Percentiles rank a stretch among this genome's conserved stretches.
Evolutionary conservation across 139 green algal genomes (phyloP).

Genomic region (Chlorella sp.): DNA sequence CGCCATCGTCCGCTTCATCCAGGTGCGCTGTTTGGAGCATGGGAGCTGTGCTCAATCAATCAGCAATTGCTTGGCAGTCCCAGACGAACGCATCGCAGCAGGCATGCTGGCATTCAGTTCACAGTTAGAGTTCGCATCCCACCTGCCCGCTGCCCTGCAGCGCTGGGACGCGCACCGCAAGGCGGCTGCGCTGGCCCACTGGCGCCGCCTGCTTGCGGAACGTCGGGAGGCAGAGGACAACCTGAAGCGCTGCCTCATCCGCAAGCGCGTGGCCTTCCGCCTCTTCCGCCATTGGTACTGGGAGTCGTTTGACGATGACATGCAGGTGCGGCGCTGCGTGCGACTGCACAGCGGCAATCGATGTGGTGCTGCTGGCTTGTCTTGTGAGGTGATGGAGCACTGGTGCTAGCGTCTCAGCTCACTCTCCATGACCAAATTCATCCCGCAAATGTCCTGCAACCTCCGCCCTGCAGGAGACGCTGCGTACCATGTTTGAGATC

Average conservation of each 20-base stretch:
- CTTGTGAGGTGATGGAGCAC: too few relatives aligned
- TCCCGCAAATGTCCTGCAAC: too few relatives aligned
- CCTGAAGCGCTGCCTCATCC: slow-evolving; percentile 63
- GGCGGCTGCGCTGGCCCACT: slow-evolving; percentile 41
- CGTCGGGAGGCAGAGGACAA: slow-evolving; percentile 18
- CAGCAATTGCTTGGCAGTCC: too few relatives aligned
- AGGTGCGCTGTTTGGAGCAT: neutral
- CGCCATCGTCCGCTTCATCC: slow-evolving; percentile 44
- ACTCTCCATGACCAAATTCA: too few relatives aligned
- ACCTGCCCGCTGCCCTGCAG: neutral
- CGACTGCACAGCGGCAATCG: too few relatives aligned
- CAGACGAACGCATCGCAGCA: too few relatives aligned
- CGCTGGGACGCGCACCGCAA: slow-evolving; percentile 34
- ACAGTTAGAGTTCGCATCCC: too few relatives aligned
- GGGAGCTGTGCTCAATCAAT: too few relatives aligned
- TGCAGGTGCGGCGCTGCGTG: slow-evolving; percentile 28
- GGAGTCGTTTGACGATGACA: slow-evolving; percentile 75
- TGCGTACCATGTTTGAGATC: slow-evolving; percentile 59
- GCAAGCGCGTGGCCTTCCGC: slow-evolving; percentile 71
- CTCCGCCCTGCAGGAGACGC: slow-evolving; percentile 55
- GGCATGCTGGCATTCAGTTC: too few relatives aligned
- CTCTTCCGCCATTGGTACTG: slow-evolving; percentile 82
- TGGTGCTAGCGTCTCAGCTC: too few relatives aligned
- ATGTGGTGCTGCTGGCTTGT: too few relatives aligned
- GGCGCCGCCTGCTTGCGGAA: slow-evolving; percentile 38